A percentile compares a stretch with the other conserved stretches of the same genome.
phyloP scores from a whole-genome alignment of 495 filamentous ascomycete species.

The Parathielavia hyrcaniae region DNA sequence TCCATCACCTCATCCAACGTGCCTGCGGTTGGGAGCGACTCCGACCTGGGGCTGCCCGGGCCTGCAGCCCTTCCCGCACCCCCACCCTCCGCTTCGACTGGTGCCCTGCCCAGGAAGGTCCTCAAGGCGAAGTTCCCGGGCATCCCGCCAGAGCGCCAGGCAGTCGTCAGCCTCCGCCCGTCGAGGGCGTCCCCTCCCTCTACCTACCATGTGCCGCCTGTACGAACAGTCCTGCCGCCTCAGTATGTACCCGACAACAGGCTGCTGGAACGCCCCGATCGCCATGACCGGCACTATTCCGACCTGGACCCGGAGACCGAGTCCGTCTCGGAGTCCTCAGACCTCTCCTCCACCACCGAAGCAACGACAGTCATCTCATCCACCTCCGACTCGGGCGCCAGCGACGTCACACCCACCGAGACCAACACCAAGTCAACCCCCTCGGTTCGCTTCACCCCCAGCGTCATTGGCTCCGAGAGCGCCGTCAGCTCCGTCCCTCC shows the following conservation, averaged over 20 bases:
- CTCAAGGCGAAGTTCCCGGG: slow-evolving; percentile 32
- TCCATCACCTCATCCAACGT: slow-evolving; percentile 33
- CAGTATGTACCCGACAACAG: slow-evolving; percentile 21
- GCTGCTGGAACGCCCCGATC: slow-evolving; percentile 14
- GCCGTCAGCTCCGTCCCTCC: slow-evolving; percentile 27
- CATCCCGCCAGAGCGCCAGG: slow-evolving; percentile 27
- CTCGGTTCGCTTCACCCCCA: slow-evolving; percentile 34
- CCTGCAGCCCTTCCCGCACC: neutral
- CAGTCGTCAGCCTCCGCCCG: slow-evolving; percentile 26
- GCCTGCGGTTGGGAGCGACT: slow-evolving; percentile 26
- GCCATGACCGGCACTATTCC: slow-evolving; percentile 23
- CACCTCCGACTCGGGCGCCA: slow-evolving; percentile 27
- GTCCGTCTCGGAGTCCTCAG: slow-evolving; percentile 40
- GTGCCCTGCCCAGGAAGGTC: slow-evolving; percentile 30
- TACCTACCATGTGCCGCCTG: slow-evolving; percentile 24
- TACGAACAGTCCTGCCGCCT: slow-evolving; percentile 21
- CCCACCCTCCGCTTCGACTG: slow-evolving; percentile 9
- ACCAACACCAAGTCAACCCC: slow-evolving; percentile 28
- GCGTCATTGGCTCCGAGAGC: slow-evolving; percentile 29
- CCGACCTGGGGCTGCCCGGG: slow-evolving; percentile 18
- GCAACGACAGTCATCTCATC: slow-evolving; percentile 35
- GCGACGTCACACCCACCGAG: slow-evolving; percentile 33
- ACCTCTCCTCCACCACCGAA: slow-evolving; percentile 42
- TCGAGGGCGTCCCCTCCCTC: slow-evolving; percentile 23
- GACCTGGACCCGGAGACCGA: slow-evolving; percentile 36